A percentile compares a stretch with the other conserved stretches of the same genome.
Evolutionary conservation across 2,329 filamentous ascomycete genomes (phyloP).

Genomic region (Cercospora nicotianae): DNA sequence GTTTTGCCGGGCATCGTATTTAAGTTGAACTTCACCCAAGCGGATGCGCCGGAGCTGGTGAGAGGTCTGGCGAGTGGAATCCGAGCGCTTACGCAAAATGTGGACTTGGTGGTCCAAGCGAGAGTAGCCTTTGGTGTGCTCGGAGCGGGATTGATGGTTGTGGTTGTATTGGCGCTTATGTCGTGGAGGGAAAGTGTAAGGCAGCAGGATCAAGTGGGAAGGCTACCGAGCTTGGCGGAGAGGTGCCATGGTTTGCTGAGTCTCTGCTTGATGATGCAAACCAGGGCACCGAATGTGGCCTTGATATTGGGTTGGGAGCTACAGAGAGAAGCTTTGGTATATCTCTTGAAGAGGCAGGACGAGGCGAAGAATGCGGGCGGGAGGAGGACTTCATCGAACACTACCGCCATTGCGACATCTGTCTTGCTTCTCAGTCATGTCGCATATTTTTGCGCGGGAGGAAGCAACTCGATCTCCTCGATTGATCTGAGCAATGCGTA

Average conservation of each 20-base stretch:
- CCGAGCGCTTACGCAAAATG: constrained; percentile 29
- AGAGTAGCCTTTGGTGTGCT: constrained; percentile 42
- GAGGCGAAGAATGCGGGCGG: background rate
- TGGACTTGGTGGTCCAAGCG: constrained; percentile 41
- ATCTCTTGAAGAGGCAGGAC: constrained; percentile 19
- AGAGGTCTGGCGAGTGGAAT: constrained; percentile 47
- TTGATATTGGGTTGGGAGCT: constrained; percentile 74
- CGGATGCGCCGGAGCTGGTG: constrained; percentile 76
- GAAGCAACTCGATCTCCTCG: constrained; percentile 93
- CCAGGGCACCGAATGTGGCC: constrained; percentile 79
- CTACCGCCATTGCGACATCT: constrained; percentile 57
- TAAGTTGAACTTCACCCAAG: constrained; percentile 83
- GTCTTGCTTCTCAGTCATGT: constrained; percentile 75
- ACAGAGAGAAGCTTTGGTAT: constrained; percentile 44
- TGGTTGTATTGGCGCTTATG: constrained; percentile 28
- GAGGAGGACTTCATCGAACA: background rate
- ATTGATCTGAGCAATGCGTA: constrained; percentile 93
- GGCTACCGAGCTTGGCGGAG: constrained; percentile 33
- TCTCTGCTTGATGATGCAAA: constrained; percentile 83
- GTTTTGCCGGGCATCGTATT: constrained; percentile 68
- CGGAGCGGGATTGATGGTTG: constrained; percentile 35
- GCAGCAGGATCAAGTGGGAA: constrained; percentile 11
- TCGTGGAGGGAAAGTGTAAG: constrained; percentile 20
- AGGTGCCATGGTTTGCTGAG: constrained; percentile 66
- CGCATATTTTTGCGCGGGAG: constrained; percentile 86